These are phyloP conservation scores for Parachaetomium inaequale DNA, from an alignment of 495 filamentous ascomycete genomes.

Conservation along the genomic window DNA sequence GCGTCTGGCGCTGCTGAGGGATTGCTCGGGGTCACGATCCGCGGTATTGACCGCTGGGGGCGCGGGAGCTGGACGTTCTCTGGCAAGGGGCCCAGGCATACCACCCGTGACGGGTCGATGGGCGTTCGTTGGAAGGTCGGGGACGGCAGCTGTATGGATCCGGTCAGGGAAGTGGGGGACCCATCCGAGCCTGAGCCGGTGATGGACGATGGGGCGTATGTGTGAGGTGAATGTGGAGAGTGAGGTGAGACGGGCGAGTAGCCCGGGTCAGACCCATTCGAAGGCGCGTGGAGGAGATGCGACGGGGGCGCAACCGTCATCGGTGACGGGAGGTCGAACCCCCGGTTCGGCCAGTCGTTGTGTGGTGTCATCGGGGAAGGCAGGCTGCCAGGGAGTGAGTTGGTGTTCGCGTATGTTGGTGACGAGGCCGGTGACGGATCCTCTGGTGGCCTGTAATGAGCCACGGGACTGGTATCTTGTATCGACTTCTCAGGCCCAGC, in stretches of 20 bases:
- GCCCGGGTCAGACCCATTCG: slow-evolving; percentile 26
- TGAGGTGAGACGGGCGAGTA: slow-evolving; percentile 39
- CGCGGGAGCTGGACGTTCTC: slow-evolving; percentile 46
- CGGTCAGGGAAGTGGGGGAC: slow-evolving; percentile 30
- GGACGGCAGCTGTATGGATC: slow-evolving; percentile 29
- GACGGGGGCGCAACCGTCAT: slow-evolving; percentile 33
- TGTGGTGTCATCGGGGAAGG: slow-evolving; percentile 47
- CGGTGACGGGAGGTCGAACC: slow-evolving; percentile 41
- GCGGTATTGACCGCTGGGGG: slow-evolving; percentile 37
- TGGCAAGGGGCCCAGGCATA: slow-evolving; percentile 51
- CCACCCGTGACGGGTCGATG: slow-evolving; percentile 47
- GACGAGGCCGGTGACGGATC: slow-evolving; percentile 42
- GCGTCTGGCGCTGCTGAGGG: slow-evolving; percentile 13
- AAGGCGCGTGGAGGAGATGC: slow-evolving; percentile 18
- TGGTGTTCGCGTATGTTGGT: slow-evolving; percentile 40
- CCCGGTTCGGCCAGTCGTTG: slow-evolving; percentile 39
- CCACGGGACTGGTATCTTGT: slow-evolving; percentile 34
- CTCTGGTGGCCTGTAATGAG: slow-evolving; percentile 40
- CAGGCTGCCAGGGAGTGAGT: slow-evolving; percentile 36
- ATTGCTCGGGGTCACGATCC: slow-evolving; percentile 34
- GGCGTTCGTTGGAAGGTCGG: slow-evolving; percentile 44
- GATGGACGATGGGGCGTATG: slow-evolving; percentile 34
- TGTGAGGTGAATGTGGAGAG: slow-evolving; percentile 28
- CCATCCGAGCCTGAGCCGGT: slow-evolving; percentile 35
- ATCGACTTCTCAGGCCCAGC: slow-evolving; percentile 34